These are phyloP conservation scores for Suhomyces bokatorum DNA, from an alignment of 1,139 yeast species.

Conservation along the genomic window DNA sequence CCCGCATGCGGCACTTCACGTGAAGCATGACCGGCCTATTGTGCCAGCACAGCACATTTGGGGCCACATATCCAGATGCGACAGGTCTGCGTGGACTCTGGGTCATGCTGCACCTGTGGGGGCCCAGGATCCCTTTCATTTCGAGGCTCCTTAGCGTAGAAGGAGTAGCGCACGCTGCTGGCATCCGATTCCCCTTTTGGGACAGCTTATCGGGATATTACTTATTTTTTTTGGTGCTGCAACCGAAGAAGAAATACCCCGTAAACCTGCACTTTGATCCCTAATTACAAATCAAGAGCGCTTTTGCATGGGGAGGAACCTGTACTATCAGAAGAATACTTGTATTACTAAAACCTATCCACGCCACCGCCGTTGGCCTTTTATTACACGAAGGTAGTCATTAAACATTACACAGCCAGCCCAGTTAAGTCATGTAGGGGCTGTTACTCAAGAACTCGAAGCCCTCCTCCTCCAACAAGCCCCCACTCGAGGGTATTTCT, in stretches of 20 bases:
- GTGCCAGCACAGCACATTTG: not conserved
- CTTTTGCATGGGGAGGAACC: not conserved
- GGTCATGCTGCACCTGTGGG: not conserved
- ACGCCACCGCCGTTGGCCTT: not conserved
- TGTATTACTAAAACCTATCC: not conserved
- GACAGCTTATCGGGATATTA: not conserved
- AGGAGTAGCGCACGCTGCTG: no score
- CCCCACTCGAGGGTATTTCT: constrained; percentile 1
- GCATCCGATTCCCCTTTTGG: no score
- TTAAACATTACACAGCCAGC: constrained; percentile 2
- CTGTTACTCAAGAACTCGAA: constrained; percentile 10
- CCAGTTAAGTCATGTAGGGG: constrained; percentile 6
- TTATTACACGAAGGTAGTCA: constrained; percentile 3
- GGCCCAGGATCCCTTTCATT: no score
- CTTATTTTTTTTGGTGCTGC: not conserved
- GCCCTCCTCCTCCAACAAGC: constrained; percentile 9
- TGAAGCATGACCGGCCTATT: not conserved
- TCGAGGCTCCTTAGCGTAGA: no score
- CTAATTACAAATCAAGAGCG: not conserved
- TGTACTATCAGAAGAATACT: not conserved
- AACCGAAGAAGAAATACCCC: not conserved
- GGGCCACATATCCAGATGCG: not conserved
- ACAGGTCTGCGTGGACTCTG: not conserved
- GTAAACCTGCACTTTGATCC: not conserved
- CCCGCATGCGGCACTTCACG: not conserved